Conservation (phyloP, 352 stramenopile species). For the Pythium volutum region DNA sequence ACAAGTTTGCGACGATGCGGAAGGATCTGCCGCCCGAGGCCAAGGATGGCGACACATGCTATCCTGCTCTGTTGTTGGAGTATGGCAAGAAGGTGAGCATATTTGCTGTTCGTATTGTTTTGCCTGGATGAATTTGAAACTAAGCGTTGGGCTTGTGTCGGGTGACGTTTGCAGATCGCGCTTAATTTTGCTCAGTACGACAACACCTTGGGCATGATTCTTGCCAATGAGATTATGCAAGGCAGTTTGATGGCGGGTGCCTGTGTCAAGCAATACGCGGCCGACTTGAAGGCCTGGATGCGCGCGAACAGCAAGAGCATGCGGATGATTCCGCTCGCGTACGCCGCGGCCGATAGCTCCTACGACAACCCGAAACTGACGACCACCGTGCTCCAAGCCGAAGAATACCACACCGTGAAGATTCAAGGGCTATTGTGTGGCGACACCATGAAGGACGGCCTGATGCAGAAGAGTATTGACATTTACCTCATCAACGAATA, state of each 20-base stretch:
- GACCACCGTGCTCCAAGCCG: conserved; percentile 34
- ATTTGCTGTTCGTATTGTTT: not conserved
- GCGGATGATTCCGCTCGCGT: conserved; percentile 73
- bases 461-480: conserved; percentile 83
- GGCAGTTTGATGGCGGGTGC: conserved; percentile 61
- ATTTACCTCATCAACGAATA: conserved; percentile 90
- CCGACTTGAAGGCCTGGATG: conserved; percentile 89
- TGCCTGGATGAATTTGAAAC: not conserved
- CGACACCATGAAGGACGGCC: conserved; percentile 77
- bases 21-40: conserved; percentile 38
- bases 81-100: conserved; percentile 62
- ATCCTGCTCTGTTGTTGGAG: conserved; percentile 77
- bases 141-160: not conserved
- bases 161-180: conserved; percentile 42
- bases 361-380: conserved; percentile 45
- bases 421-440: conserved; percentile 80
- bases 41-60: conserved; percentile 71
- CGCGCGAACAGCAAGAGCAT: conserved; percentile 82
- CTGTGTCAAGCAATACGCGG: conserved; percentile 82
- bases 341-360: conserved; percentile 78
- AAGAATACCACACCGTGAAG: conserved; percentile 82
- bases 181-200: conserved; percentile 88
- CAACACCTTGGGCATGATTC: conserved; percentile 78
- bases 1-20: conserved; percentile 57
- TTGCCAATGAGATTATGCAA: conserved; percentile 90